Percentiles rank a stretch among this genome's conserved stretches.
Conservation (phyloP, 2,329 filamentous ascomycete species). For the Arthrobotrys sphaeroides region DNA sequence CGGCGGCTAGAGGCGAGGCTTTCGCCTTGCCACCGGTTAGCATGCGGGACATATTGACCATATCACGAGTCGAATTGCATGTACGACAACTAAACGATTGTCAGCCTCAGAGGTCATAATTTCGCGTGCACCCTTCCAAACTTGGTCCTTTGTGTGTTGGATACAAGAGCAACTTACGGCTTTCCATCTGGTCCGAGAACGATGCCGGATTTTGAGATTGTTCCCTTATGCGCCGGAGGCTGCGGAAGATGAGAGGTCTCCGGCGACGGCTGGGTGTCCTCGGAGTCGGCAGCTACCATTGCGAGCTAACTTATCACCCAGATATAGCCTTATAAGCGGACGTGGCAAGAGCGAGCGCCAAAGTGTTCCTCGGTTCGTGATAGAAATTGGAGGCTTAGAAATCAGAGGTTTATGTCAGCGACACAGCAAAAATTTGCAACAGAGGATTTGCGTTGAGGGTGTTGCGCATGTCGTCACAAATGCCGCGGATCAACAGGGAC, state of each 20-base stretch:
- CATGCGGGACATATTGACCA: conserved; percentile 69
- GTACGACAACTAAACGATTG: conserved; percentile 71
- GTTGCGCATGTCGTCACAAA: background rate
- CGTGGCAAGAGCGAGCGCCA: background rate
- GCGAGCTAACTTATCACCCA: background rate
- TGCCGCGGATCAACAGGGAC: background rate
- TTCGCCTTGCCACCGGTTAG: conserved; percentile 64
- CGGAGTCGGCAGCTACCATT: conserved; percentile 24
- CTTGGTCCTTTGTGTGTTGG: conserved; percentile 32
- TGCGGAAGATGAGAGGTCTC: conserved; percentile 26
- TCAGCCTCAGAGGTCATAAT: conserved; percentile 44
- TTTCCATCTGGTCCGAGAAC: conserved; percentile 83
- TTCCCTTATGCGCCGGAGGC: conserved; percentile 34
- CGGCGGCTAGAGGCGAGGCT: conserved; percentile 59
- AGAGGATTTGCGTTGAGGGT: conserved; percentile 29
- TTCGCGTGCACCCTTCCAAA: background rate
- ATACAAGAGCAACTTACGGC: conserved; percentile 74
- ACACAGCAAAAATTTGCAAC: conserved; percentile 31
- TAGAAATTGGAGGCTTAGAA: conserved; percentile 33
- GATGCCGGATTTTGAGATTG: conserved; percentile 69
- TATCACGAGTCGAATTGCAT: conserved; percentile 72
- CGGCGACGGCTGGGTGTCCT: background rate
- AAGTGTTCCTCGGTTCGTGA: background rate
- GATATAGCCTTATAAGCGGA: background rate
- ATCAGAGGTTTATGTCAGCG: conserved; percentile 25